A percentile compares a stretch with the other conserved stretches of the same genome.
phyloP scores from a whole-genome alignment of 768 basidiomycete genomes.

The Podaxis mareebaensis region DNA sequence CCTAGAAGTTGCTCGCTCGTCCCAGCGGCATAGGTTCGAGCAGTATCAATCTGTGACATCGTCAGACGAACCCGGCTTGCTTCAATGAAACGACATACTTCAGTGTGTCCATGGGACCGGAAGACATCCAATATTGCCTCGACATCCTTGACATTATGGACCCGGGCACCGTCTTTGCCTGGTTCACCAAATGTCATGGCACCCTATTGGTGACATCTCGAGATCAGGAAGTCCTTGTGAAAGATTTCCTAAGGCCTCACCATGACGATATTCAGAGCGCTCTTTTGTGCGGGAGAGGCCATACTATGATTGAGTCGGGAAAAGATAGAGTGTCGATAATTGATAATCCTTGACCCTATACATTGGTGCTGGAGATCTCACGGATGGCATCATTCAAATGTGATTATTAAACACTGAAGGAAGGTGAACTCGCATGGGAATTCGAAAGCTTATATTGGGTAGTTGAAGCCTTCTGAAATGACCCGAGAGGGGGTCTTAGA shows the following conservation, averaged over 20 bases:
- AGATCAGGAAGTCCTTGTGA: background rate
- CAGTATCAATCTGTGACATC: slow-evolving; percentile 41
- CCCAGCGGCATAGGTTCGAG: slow-evolving; percentile 49
- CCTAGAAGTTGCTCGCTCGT: slow-evolving; percentile 61
- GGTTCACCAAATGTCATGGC: slow-evolving; percentile 56
- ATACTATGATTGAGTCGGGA: slow-evolving; percentile 16
- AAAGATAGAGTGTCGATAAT: background rate
- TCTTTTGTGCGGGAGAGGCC: slow-evolving; percentile 33
- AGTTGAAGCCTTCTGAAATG: too few relatives aligned
- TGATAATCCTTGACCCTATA: background rate
- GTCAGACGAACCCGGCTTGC: slow-evolving; percentile 4
- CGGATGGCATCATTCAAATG: background rate
- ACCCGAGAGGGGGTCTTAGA: too few relatives aligned
- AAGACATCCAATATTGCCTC: slow-evolving; percentile 56
- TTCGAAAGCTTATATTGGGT: too few relatives aligned
- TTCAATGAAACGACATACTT: slow-evolving; percentile 29
- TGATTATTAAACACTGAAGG: too few relatives aligned
- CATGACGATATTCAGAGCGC: slow-evolving; percentile 52
- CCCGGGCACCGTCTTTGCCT: slow-evolving; percentile 49
- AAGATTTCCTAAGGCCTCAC: slow-evolving; percentile 24
- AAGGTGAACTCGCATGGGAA: too few relatives aligned
- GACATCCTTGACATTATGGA: slow-evolving; percentile 48
- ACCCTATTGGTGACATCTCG: slow-evolving; percentile 32
- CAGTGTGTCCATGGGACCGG: slow-evolving; percentile 54
- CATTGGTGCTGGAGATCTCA: background rate